These are phyloP conservation scores for Dichotomocladium elegans DNA, from an alignment of 371 early-diverging fungal species.

Conservation along the genomic window DNA sequence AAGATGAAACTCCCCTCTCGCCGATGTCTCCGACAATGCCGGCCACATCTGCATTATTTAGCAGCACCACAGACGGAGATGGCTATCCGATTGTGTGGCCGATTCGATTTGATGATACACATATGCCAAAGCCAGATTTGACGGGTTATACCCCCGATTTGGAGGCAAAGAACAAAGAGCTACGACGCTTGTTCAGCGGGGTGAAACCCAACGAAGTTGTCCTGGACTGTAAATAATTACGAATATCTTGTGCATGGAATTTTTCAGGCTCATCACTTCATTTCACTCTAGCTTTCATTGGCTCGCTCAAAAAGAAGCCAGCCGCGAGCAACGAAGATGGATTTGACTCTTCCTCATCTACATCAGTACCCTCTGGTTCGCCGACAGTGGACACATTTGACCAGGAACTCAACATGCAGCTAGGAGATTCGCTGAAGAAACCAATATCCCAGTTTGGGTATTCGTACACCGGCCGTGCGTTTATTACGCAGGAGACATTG, in stretches of 20 bases:
- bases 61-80: slow-evolving; percentile 15
- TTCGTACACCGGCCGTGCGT: slow-evolving; percentile 40
- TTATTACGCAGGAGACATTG: slow-evolving; percentile 42
- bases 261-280: no score
- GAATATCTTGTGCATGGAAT: no score
- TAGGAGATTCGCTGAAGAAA: slow-evolving; percentile 17
- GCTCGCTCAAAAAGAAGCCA: slow-evolving; percentile 37
- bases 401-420: slow-evolving; percentile 30
- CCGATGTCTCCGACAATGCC: slow-evolving; percentile 8
- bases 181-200: slow-evolving; percentile 38
- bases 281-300: slow-evolving; percentile 33
- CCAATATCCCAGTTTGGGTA: slow-evolving; percentile 33
- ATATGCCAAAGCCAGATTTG: slow-evolving; percentile 25
- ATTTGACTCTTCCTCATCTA: slow-evolving; percentile 7
- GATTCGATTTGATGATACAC: slow-evolving; percentile 21
- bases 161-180: slow-evolving; percentile 31
- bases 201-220: slow-evolving; percentile 37
- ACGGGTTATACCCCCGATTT: slow-evolving; percentile 25
- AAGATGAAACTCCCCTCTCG: slow-evolving; percentile 1
- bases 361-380: no score
- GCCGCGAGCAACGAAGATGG: slow-evolving; percentile 1
- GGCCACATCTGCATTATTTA: not conserved
- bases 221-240: slow-evolving; percentile 32
- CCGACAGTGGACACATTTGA: slow-evolving; percentile 21
- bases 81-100: slow-evolving; percentile 45